Base-by-base conservation (phyloP, 345 rosid genomes). In the Corymbia maculata region DNA sequence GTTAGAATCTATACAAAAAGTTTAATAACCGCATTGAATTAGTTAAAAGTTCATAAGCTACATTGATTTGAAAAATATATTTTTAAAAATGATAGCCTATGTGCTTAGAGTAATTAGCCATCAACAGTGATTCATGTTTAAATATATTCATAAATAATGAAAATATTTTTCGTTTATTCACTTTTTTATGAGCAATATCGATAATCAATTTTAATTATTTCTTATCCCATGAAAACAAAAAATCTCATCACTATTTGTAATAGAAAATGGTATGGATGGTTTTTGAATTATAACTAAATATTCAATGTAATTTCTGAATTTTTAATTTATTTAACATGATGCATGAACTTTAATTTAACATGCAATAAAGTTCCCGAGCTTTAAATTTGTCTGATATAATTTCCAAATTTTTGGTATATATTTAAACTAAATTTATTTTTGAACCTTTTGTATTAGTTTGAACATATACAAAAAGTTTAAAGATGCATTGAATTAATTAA, bases 21-120 rank as follows among this genome's bases (percentile, higher is more conserved):
- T 21, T 8, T 4, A 55, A 55, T 21, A 1, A 55, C 42, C 22
- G 8, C 1, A 8, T 53, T 55, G 10, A 55, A 22, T 55, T 21
- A 22, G 22, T 8, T 55, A 11, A 55, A 55, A 55, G 1, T 4
- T 55, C 14, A 50, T 3, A 4, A 50, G 13, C 13, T 4, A 50
- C 51, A 50, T 50, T 50, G 0, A 0, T 28, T 61, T 28, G 1
- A 1, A 28, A 61, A 6, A 5, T 28, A 6, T 14, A 0, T 30
- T 66, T 0, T 0, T n/a, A 14, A 30, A 66, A 36, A 30, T 66
- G 14, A 14, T 7, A 13, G 15, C 2, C 14, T 4, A 66, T 6
- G n/a, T 14, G 0, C 16, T 66, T 66, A 2, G 14, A 66, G n/a
- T 0, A 30, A 66, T 30, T 14, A 30, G 4, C 28, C 26, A 28